A percentile compares a stretch with the other conserved stretches of the same genome.
Evolutionary conservation across 1,284 basidiomycete genomes (phyloP).

Genomic region (Cryptococcus hybrid): DNA sequence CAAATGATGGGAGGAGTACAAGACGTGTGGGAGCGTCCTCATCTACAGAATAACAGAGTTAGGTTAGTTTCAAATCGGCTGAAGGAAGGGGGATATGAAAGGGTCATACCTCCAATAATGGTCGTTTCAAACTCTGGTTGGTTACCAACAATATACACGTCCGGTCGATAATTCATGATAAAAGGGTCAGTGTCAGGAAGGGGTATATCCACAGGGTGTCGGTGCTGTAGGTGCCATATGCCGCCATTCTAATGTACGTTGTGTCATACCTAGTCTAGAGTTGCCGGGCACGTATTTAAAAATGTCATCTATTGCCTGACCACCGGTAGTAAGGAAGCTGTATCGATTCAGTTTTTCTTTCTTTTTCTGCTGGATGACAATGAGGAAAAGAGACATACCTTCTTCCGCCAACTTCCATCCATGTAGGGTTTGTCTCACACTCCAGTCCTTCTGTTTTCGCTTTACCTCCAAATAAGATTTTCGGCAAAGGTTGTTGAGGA

Average conservation of each 20-base stretch:
- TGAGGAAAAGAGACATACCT: slow-evolving; percentile 34
- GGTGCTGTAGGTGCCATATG: slow-evolving; percentile 95
- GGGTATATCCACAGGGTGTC: slow-evolving; percentile 99
- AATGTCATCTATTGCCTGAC: slow-evolving; percentile 92
- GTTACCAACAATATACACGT: slow-evolving; percentile 90
- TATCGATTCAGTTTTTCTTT: not conserved
- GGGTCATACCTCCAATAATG: slow-evolving; percentile 57
- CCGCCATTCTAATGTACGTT: slow-evolving; percentile 83
- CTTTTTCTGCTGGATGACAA: not conserved
- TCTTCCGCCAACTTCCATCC: slow-evolving; percentile 60
- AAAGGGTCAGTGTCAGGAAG: slow-evolving; percentile 86
- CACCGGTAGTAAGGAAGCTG: slow-evolving; percentile 73
- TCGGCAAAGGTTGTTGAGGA: slow-evolving; percentile 91
- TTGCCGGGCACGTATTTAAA: slow-evolving; percentile 69
- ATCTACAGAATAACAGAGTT: slow-evolving; percentile 4
- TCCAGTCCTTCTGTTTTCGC: slow-evolving; percentile 61
- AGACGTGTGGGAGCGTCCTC: slow-evolving; percentile 59
- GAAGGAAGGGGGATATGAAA: not conserved
- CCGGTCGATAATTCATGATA: slow-evolving; percentile 75
- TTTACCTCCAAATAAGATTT: slow-evolving; percentile 77
- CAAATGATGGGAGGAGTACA: slow-evolving; percentile 80
- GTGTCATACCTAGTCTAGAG: slow-evolving; percentile 67
- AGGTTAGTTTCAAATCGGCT: not conserved
- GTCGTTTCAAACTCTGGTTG: slow-evolving; percentile 79
- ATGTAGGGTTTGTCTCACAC: slow-evolving; percentile 87